Evolutionary conservation across 176 grass and related monocot species (phyloP).

Genomic region (Hordeum vulgare): MorexV3_pseudomolecules_assembly NC_058522.1:278991129-278991628

Average conservation of each 20-base stretch:
- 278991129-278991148: not conserved
- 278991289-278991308: not conserved
- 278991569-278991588: not conserved
- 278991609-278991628: not conserved
- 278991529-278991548: not conserved
- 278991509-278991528: not conserved
- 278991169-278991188: not conserved
- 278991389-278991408: not conserved
- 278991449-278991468: not conserved
- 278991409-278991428: not conserved
- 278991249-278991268: not conserved
- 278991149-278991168: not conserved
- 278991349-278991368: not conserved
- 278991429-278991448: not conserved
- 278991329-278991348: not conserved
- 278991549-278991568: not conserved
- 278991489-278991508: not conserved
- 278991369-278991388: not conserved
- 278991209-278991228: not conserved
- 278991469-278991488: not conserved
- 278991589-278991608: not conserved
- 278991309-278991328: not conserved
- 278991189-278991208: not conserved
- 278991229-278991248: not conserved
- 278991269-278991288: not conserved